phyloP scores from a whole-genome alignment of 2,329 filamentous ascomycete species.

The Trichoderma hamatum region DNA sequence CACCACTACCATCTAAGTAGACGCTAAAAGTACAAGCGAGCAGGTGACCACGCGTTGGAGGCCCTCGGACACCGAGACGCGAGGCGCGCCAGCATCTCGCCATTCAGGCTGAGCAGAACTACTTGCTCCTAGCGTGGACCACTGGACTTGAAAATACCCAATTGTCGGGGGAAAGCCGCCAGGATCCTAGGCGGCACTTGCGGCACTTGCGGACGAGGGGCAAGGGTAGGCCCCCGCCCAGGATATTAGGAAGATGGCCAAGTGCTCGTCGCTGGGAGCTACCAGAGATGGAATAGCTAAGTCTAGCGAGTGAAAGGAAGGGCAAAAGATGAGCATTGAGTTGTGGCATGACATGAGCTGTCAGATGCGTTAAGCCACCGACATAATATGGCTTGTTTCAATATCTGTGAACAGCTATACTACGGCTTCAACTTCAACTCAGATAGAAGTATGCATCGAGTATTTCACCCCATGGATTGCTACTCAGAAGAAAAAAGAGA shows the following conservation, averaged over 20 bases:
- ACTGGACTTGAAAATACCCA: not conserved
- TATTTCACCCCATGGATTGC: not conserved
- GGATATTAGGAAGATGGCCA: not conserved
- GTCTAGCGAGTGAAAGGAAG: not conserved
- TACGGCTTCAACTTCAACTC: not conserved
- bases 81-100: constrained; percentile 16
- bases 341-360: not conserved
- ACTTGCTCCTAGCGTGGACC: not conserved
- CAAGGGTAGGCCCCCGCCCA: constrained; percentile 3
- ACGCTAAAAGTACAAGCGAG: not conserved
- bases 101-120: not conserved
- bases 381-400: not conserved
- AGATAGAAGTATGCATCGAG: not conserved
- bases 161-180: not conserved
- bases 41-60: constrained; percentile 26
- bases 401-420: not conserved
- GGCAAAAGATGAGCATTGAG: not conserved
- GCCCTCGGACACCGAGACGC: constrained; percentile 15
- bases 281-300: not conserved
- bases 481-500: not conserved
- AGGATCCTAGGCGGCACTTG: not conserved
- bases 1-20: not conserved
- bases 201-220: constrained; percentile 5
- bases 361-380: not conserved
- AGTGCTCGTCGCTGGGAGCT: not conserved